Evolutionary conservation across 2,329 filamentous ascomycete genomes (phyloP), one percentile per base, ranked within the genome.

Genomic region (Aspergillus thermomutatus): DNA sequence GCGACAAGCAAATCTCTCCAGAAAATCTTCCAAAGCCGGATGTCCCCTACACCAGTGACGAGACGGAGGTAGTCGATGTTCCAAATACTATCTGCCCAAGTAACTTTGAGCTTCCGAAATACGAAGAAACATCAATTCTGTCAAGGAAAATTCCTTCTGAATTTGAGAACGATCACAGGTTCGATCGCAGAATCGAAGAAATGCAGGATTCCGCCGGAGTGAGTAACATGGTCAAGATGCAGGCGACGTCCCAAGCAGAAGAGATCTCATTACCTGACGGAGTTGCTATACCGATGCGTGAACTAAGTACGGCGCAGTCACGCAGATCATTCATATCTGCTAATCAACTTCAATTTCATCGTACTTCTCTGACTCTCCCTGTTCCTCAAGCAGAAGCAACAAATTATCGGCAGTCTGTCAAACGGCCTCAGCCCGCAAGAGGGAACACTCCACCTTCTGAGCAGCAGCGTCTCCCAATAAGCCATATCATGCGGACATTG

Each of bases 401-500:
- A 3, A 27, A 14, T 26, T 9, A 23, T 19, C 28, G 40, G 9
- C 48, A 52, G 4, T 21, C 31, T 25, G 19, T 21, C 4, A 34
- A 52, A 14, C 28, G 21, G 27, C 10, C 49, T 48, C 49, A 19
- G 23, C 14, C 28, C 41, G 21, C 53, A 28, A 21, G 27, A 52
- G 11, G 23, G 23, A 3, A 31, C 23, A 54, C 28, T 19, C 31
- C 23, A 27, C 26, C 6, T 17, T 27, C 19, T 50, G 47, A 8
- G 43, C 45, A 23, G 21, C 49, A 25, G 45, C 50, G 4, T 52
- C 45, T 17, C 14, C 69, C 76, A 4, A 52, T 90, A 3, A 72
- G 67, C 21, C 70, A 77, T n/a, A 87, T 92, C 21, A 76, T 92
- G 49, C 72, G 72, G 14, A 92, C 89, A 0, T 80, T 96, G 0